phyloP scores from a whole-genome alignment of 2,329 filamentous ascomycete species.

The Camillea tinctor region DNA sequence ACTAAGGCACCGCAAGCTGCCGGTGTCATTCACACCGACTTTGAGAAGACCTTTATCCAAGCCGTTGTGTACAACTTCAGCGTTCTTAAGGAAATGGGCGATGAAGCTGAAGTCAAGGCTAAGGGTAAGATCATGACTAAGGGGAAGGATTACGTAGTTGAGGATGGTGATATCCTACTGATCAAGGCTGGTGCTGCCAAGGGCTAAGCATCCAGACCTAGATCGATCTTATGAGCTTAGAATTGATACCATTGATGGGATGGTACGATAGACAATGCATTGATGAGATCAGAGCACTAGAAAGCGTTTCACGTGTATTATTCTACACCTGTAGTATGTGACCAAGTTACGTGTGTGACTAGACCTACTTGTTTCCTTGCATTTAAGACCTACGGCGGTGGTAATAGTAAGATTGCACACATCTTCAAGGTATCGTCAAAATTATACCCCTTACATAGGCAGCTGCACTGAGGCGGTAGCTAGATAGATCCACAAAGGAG shows the following conservation, averaged over 20 bases:
- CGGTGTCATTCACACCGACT: conserved; percentile 97
- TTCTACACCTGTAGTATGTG: neutral
- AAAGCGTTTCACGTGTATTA: neutral
- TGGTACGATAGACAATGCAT: neutral
- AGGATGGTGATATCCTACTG: conserved; percentile 79
- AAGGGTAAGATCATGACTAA: conserved; percentile 98
- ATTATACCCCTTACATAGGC: neutral
- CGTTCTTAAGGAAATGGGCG: conserved; percentile 78
- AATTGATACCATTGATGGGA: conserved; percentile 1
- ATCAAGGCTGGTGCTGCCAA: conserved; percentile 90
- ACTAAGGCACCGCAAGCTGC: conserved; percentile 97
- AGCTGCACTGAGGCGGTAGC: too few relatives aligned
- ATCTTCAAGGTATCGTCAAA: neutral
- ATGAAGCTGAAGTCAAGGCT: conserved; percentile 84
- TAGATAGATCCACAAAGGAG: too few relatives aligned
- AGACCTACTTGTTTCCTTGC: neutral
- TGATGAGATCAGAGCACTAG: neutral
- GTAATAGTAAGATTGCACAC: neutral
- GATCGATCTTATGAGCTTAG: conserved; percentile 9
- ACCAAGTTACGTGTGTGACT: neutral
- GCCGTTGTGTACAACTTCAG: conserved; percentile 89
- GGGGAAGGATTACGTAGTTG: conserved; percentile 92
- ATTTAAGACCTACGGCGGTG: neutral
- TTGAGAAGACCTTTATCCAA: conserved; percentile 99
- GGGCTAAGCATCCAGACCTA: conserved; percentile 42